A percentile compares a stretch with the other conserved stretches of the same genome.
These are phyloP conservation scores for Helenozyma baotianmanensis DNA, from an alignment of 805 yeast species.

Conservation along the genomic window DNA sequence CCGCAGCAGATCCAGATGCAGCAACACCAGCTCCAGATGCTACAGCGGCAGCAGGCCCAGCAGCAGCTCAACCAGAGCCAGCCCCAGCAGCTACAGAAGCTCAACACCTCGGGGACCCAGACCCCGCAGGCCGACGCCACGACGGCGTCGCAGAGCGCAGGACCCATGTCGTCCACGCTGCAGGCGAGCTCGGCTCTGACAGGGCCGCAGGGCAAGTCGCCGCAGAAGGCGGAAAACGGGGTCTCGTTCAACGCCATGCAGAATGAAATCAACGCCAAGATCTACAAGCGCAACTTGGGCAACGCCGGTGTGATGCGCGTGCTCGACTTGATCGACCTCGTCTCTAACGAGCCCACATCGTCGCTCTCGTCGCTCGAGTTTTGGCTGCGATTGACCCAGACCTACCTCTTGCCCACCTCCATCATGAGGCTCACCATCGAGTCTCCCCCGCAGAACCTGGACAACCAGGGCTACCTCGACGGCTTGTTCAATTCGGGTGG, in stretches of 20 bases:
- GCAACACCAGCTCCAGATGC: not conserved
- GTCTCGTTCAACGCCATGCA: conserved; percentile 1
- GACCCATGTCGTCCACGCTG: too few species aligned
- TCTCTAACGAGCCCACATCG: conserved; percentile 29
- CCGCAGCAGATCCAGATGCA: not conserved
- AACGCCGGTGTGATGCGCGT: conserved; percentile 39
- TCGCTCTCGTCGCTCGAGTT: conserved; percentile 26
- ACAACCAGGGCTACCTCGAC: not conserved
- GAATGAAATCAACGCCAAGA: conserved; percentile 20
- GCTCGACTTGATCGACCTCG: conserved; percentile 36
- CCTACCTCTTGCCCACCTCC: conserved; percentile 30
- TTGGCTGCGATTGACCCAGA: conserved; percentile 33
- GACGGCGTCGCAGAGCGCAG: not conserved
- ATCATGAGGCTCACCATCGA: conserved; percentile 21
- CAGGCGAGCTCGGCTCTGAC: too few species aligned
- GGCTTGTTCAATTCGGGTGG: conserved; percentile 1
- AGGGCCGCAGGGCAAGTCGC: conserved; percentile 1
- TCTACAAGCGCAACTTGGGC: conserved; percentile 37
- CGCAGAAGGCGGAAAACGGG: too few species aligned
- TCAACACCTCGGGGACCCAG: conserved; percentile 16
- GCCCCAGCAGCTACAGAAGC: conserved; percentile 21
- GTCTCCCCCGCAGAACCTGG: too few species aligned
- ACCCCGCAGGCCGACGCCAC: not conserved
- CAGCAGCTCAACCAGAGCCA: conserved; percentile 14
- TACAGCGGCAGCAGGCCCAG: conserved; percentile 10